These are phyloP conservation scores for Penicillium coffeae DNA, from an alignment of 495 filamentous ascomycete species.

Conservation along the genomic window DNA sequence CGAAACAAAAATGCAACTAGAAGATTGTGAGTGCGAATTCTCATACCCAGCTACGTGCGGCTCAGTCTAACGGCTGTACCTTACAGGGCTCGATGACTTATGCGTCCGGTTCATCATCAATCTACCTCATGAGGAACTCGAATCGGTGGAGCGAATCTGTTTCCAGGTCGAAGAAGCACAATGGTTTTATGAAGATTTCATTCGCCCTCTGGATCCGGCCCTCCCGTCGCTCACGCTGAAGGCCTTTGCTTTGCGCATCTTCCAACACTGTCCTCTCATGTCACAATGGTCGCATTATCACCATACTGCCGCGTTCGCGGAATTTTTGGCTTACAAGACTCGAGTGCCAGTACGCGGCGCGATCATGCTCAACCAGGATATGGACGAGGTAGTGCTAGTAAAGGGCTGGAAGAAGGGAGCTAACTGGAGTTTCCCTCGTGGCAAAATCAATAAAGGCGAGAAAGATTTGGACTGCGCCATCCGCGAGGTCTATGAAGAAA, in stretches of 20 bases:
- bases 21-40: constrained; percentile 66
- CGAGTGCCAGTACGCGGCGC: constrained; percentile 90
- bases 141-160: constrained; percentile 86
- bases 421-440: constrained; percentile 93
- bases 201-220: constrained; percentile 80
- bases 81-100: constrained; percentile 86
- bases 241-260: constrained; percentile 80
- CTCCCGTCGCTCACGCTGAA: constrained; percentile 81
- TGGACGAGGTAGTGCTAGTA: constrained; percentile 89
- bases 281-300: constrained; percentile 72
- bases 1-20: constrained; percentile 76
- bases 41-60: background rate
- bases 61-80: constrained; percentile 1
- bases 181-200: constrained; percentile 99
- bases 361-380: constrained; percentile 82
- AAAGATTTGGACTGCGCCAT: constrained; percentile 88
- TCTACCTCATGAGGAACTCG: constrained; percentile 82
- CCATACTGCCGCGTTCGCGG: constrained; percentile 75
- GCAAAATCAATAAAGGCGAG: constrained; percentile 97
- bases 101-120: constrained; percentile 96
- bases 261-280: constrained; percentile 86
- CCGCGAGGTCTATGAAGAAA: constrained; percentile 93
- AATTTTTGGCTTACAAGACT: constrained; percentile 91
- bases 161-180: constrained; percentile 99
- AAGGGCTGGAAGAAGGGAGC: constrained; percentile 97